Percentiles rank a stretch among this genome's conserved stretches.
These are phyloP conservation scores for Miscanthus lutarioriparius DNA, from an alignment of 176 grass and related monocot genomes.

Conservation along the genomic window DNA sequence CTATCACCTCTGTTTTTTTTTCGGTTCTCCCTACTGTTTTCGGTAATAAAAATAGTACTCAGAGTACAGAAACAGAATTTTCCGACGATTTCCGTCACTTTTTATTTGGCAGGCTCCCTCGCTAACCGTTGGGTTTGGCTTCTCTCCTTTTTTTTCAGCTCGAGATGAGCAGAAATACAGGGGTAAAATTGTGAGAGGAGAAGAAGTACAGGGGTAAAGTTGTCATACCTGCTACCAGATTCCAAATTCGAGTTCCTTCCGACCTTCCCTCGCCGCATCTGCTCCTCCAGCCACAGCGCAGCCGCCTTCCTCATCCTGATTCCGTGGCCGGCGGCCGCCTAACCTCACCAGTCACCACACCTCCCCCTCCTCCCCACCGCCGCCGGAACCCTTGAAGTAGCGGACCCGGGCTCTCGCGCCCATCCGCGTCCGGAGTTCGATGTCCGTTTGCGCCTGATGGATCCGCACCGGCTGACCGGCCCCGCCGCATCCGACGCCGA, in stretches of 20 bases:
- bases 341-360: not conserved
- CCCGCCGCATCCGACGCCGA: conserved; percentile 35
- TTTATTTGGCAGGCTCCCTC: too few species aligned
- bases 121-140: too few species aligned
- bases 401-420: conserved; percentile 37
- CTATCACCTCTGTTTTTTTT: too few species aligned
- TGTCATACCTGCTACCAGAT: not conserved
- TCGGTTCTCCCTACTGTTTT: too few species aligned
- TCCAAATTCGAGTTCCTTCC: conserved; percentile 29
- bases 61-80: too few species aligned
- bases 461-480: conserved; percentile 60
- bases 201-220: not conserved
- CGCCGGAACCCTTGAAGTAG: not conserved
- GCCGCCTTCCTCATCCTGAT: not conserved
- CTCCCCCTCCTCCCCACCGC: not conserved
- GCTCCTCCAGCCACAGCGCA: not conserved
- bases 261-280: not conserved
- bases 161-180: not conserved
- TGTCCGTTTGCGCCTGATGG: conserved; percentile 71
- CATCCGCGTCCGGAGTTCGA: conserved; percentile 54
- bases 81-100: too few species aligned
- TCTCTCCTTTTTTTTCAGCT: too few species aligned
- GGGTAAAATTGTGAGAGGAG: conserved; percentile 1
- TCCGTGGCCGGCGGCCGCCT: conserved; percentile 1
- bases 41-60: too few species aligned